Base-by-base conservation (phyloP, 2,329 filamentous ascomycete species). In the Botrytis hyacinthi region DNA sequence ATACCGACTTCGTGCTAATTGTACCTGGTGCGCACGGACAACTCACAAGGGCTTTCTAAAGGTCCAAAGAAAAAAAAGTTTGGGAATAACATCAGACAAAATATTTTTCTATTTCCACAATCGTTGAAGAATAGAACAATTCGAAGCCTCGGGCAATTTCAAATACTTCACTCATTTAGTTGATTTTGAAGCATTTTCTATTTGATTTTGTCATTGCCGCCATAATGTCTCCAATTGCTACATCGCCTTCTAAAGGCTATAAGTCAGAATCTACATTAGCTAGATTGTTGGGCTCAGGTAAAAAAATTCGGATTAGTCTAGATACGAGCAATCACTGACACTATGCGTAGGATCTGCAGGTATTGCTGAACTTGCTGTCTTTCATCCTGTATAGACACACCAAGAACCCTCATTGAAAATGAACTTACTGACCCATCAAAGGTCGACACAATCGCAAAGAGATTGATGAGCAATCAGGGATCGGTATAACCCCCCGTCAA, bases 391-490 rank as follows among this genome's bases (percentile, higher is more conserved):
- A 87, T 78, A 87, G 32, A 69, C 70, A 70, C 62, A 75, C 51
- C 40, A 51, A 70, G 26, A 44, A 44, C 32, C 32, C 63, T 18
- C 35, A 5, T 62, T 48, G 61, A 76, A 73, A 75, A 75, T 73
- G 60, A 63, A 29, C 40, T 66, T 74, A 75, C 77, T 78, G 77
- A 82, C 75, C 76, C 78, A 79, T 81, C 78, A 73, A 80, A 95
- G 93, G 93, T 99, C 83, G 96, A 99, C 85, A 99, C 96, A 69
- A 98, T 97, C 80, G 95, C 96, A 76, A 99, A 99, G 88, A 93
- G 96, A 79, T 90, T 99, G 84, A 99, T 99, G 96, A 98, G 94
- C 90, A 98, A 99, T 85, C 92, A 97, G 83, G 90, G 90, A 81
- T 93, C 87, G 85, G 89, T 93, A 76, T 4, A 57, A n/a, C 8